These are phyloP conservation scores for Penicillium paneum DNA, from an alignment of 2,329 filamentous ascomycete genomes.

Conservation along the genomic window DNA sequence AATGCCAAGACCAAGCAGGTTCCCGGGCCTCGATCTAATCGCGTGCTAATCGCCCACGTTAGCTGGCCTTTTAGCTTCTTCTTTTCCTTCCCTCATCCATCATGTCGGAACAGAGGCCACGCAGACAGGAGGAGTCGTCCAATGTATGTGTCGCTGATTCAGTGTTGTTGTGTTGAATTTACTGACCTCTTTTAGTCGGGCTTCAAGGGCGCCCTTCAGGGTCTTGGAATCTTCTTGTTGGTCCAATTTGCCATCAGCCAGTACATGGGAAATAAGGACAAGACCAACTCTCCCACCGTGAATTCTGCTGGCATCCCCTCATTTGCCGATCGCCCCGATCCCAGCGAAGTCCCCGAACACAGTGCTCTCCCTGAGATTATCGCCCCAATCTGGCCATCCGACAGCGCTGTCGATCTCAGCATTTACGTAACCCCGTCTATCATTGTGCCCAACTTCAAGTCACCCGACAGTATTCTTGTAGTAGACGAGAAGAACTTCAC, in stretches of 20 bases:
- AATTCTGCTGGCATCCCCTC: slow-evolving; percentile 52
- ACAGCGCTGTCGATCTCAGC: slow-evolving; percentile 75
- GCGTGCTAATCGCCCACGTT: neutral
- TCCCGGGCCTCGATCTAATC: slow-evolving; percentile 10
- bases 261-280: slow-evolving; percentile 48
- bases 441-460: slow-evolving; percentile 61
- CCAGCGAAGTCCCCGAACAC: slow-evolving; percentile 35
- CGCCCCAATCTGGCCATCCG: slow-evolving; percentile 81
- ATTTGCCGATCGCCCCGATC: slow-evolving; percentile 62
- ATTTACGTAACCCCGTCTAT: slow-evolving; percentile 79
- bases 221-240: slow-evolving; percentile 58
- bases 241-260: slow-evolving; percentile 57
- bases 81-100: slow-evolving; percentile 18
- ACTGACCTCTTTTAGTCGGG: slow-evolving; percentile 37
- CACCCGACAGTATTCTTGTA: slow-evolving; percentile 66
- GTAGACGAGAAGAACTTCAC: slow-evolving; percentile 77
- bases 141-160: slow-evolving; percentile 23
- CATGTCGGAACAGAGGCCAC: slow-evolving; percentile 42
- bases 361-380: slow-evolving; percentile 64
- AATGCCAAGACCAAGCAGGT: slow-evolving; percentile 9
- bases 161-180: slow-evolving; percentile 4
- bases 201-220: slow-evolving; percentile 50
- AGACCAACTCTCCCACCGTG: slow-evolving; percentile 17
- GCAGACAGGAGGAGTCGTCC: slow-evolving; percentile 34
- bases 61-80: slow-evolving; percentile 12